These are phyloP conservation scores for Musa balbisiana DNA, from an alignment of 202 grass and related monocot genomes.

Conservation along the genomic window DNA sequence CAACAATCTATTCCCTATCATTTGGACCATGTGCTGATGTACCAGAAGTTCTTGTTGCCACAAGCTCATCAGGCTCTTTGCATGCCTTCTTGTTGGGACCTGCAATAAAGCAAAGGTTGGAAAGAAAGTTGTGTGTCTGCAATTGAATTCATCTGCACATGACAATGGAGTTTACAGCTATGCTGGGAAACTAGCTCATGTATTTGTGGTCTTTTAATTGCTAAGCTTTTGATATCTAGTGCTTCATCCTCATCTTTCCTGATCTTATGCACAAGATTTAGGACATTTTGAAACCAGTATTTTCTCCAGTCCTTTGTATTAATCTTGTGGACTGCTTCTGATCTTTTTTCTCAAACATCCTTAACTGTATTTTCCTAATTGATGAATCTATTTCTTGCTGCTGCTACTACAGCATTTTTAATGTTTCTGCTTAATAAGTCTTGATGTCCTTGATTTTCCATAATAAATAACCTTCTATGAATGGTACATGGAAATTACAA, in stretches of 20 bases:
- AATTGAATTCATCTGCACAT: background rate
- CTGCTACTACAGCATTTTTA: background rate
- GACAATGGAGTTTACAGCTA: background rate
- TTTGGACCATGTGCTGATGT: constrained; percentile 61
- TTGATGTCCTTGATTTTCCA: background rate
- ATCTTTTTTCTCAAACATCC: background rate
- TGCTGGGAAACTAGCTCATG: background rate
- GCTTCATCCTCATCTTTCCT: background rate
- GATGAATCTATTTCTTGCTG: background rate
- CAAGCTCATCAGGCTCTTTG: constrained; percentile 94
- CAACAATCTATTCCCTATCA: constrained; percentile 78
- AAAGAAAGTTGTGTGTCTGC: background rate
- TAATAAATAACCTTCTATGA: background rate
- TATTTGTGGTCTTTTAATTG: background rate
- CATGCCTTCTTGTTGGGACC: constrained; percentile 80
- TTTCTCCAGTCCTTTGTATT: background rate
- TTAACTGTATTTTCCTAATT: background rate
- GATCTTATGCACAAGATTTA: background rate
- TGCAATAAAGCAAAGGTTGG: constrained; percentile 72
- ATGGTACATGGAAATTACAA: background rate
- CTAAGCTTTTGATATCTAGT: background rate
- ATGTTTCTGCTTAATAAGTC: background rate
- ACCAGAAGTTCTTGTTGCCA: constrained; percentile 72
- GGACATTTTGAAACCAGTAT: background rate
- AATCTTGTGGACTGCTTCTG: background rate